Percentiles rank a stretch among this genome's conserved stretches.
Conservation (phyloP, 805 yeast species). For the Hanseniaspora jakobsenii region DNA sequence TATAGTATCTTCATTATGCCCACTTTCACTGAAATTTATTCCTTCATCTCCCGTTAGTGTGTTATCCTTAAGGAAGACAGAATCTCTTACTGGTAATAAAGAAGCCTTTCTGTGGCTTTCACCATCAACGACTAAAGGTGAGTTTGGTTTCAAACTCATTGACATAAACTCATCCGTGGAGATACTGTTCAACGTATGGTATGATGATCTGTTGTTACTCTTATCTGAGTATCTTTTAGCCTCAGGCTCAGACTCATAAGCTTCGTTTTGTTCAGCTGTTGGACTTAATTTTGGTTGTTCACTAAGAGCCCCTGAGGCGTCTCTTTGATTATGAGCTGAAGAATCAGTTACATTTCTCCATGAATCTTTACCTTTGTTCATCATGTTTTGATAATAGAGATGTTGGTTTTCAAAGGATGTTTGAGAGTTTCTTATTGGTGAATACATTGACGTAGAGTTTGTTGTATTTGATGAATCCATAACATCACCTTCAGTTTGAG, state of each 20-base stretch:
- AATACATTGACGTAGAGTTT: slow-evolving; percentile 22
- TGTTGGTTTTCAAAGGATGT: slow-evolving; percentile 19
- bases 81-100: slow-evolving; percentile 30
- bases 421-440: slow-evolving; percentile 19
- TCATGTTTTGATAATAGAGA: slow-evolving; percentile 27
- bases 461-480: slow-evolving; percentile 20
- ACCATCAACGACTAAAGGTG: slow-evolving; percentile 53
- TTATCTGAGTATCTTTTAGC: slow-evolving; percentile 27
- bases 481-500: slow-evolving; percentile 16
- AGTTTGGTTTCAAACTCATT: slow-evolving; percentile 28
- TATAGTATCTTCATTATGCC: too few relatives aligned
- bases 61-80: slow-evolving; percentile 27
- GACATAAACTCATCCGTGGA: slow-evolving; percentile 74
- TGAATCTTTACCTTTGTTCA: slow-evolving; percentile 35
- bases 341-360: slow-evolving; percentile 42
- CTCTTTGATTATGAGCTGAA: slow-evolving; percentile 7
- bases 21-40: too few relatives aligned
- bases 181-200: slow-evolving; percentile 67
- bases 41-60: not conserved
- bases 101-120: slow-evolving; percentile 35
- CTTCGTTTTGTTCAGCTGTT: slow-evolving; percentile 23
- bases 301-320: not conserved
- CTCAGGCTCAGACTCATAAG: too few relatives aligned
- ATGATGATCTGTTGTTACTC: slow-evolving; percentile 42
- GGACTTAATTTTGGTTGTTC: slow-evolving; percentile 8